Evolutionary conservation across 306 rosid genomes (phyloP).

Genomic region (Corylus heterophylla): DNA sequence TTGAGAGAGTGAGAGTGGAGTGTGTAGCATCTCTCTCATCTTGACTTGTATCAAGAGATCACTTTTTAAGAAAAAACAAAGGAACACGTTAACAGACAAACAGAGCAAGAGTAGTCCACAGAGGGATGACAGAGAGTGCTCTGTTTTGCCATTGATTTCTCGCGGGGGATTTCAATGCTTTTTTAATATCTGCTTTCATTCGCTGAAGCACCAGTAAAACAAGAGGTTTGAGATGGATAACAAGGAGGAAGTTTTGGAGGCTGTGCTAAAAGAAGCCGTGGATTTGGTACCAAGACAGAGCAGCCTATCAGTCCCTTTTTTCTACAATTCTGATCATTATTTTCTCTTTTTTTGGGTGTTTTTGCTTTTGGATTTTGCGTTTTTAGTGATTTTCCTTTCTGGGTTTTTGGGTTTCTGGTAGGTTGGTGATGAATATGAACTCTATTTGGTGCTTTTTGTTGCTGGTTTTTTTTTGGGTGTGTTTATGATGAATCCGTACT

Average conservation of each 20-base stretch:
- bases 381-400: not conserved
- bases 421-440: conserved; percentile 19
- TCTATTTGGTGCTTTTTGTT: conserved; percentile 12
- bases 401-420: not conserved
- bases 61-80: too few species aligned
- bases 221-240: conserved; percentile 36
- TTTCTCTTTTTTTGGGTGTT: not conserved
- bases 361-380: not conserved
- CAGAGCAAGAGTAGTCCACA: not conserved
- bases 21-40: too few species aligned
- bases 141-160: conserved; percentile 19
- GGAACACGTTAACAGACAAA: not conserved
- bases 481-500: not conserved
- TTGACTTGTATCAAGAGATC: too few species aligned
- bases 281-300: conserved; percentile 63
- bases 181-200: not conserved
- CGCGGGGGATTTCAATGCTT: not conserved
- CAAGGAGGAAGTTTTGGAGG: conserved; percentile 57
- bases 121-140: not conserved
- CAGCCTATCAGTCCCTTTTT: conserved; percentile 21
- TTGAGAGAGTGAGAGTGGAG: too few species aligned
- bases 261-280: conserved; percentile 72
- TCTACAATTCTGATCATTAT: not conserved
- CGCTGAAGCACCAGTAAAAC: not conserved
- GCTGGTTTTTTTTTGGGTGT: not conserved